Percentiles rank a stretch among this genome's conserved stretches.
Conservation (phyloP, 1,284 basidiomycete species). For the Amylostereum chailletii region DNA sequence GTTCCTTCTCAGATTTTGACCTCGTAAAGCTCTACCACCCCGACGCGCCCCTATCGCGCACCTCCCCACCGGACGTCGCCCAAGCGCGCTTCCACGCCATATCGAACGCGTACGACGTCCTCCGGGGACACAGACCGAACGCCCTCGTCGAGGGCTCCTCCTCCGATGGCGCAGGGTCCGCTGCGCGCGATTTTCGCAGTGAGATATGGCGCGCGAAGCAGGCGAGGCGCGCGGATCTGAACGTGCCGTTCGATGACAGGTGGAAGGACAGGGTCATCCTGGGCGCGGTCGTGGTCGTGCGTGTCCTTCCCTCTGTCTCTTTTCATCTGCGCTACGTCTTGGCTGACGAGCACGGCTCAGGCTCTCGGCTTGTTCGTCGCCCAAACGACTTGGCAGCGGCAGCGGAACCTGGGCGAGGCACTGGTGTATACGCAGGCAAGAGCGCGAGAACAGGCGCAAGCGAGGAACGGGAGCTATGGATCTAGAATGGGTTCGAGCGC, state of each 20-base stretch:
- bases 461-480: not conserved
- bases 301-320: conserved; percentile 12
- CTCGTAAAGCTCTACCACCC: conserved; percentile 65
- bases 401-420: not conserved
- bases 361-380: conserved; percentile 7
- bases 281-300: conserved; percentile 37
- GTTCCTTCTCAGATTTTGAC: conserved; percentile 42
- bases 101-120: conserved; percentile 47
- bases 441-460: not conserved
- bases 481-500: no score
- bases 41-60: conserved; percentile 45
- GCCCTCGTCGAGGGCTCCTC: conserved; percentile 12
- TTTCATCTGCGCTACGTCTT: not conserved
- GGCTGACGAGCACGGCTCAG: conserved; percentile 2
- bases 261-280: conserved; percentile 51
- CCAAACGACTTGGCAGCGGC: conserved; percentile 4
- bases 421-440: not conserved
- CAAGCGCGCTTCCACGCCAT: conserved; percentile 58
- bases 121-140: conserved; percentile 32
- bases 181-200: conserved; percentile 20
- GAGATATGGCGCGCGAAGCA: conserved; percentile 34
- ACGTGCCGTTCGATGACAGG: conserved; percentile 32
- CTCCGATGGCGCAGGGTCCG: conserved; percentile 21
- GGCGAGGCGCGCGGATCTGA: conserved; percentile 26
- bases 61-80: conserved; percentile 33